Percentiles rank a stretch among this genome's conserved stretches.
Evolutionary conservation across 768 basidiomycete species (phyloP).

Genomic region (Suillus luteus): DNA sequence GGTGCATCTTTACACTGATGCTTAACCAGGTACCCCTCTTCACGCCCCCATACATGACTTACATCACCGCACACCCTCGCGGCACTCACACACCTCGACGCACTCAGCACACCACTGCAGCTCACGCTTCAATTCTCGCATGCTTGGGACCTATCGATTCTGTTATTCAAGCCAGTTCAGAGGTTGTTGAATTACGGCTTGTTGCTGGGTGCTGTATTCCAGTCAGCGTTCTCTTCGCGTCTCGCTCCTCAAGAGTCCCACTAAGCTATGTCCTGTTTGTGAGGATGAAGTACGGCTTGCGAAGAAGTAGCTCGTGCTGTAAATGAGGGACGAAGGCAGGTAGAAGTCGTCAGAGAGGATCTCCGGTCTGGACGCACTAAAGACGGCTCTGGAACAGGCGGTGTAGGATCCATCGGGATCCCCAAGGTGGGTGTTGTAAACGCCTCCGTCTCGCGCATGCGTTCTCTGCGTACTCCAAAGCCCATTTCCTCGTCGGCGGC

Average conservation of each 20-base stretch:
- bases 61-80: constrained; percentile 78
- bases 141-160: constrained; percentile 90
- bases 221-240: too few species aligned
- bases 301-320: constrained; percentile 76
- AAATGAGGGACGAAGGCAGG: constrained; percentile 74
- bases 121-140: constrained; percentile 45
- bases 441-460: constrained; percentile 60
- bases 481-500: constrained; percentile 26
- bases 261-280: too few species aligned
- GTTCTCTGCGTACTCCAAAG: constrained; percentile 43
- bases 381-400: constrained; percentile 41
- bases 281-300: constrained; percentile 23
- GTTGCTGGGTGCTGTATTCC: constrained; percentile 73
- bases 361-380: constrained; percentile 44
- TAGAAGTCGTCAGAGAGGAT: constrained; percentile 80
- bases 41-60: constrained; percentile 72
- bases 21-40: constrained; percentile 61
- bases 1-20: background rate
- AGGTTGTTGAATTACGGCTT: constrained; percentile 93
- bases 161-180: constrained; percentile 98
- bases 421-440: constrained; percentile 48
- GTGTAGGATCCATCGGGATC: constrained; percentile 40
- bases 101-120: constrained; percentile 43
- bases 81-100: constrained; percentile 69
- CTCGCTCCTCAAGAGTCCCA: too few species aligned